These are phyloP conservation scores for Phaseolus lunatus DNA, from an alignment of 306 rosid genomes.

Conservation along the genomic window DNA sequence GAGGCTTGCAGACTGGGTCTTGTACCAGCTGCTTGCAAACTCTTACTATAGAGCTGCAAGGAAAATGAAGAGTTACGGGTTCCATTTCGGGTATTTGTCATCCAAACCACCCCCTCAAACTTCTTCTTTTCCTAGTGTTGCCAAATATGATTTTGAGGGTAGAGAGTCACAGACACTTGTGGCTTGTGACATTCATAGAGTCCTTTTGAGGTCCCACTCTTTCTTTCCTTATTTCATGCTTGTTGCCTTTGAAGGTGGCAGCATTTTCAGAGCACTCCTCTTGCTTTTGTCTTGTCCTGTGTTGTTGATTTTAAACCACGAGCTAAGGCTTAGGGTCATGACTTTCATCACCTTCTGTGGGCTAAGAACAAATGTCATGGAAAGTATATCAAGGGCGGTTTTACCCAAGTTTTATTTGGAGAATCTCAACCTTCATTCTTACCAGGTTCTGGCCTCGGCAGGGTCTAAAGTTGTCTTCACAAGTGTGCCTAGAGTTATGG, in stretches of 20 bases:
- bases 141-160: constrained; percentile 58
- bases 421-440: constrained; percentile 68
- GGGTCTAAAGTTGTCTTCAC: constrained; percentile 67
- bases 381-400: constrained; percentile 65
- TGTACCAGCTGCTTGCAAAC: constrained; percentile 71
- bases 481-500: constrained; percentile 84
- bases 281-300: constrained; percentile 75
- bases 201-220: constrained; percentile 62
- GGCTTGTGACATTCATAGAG: constrained; percentile 64
- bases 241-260: constrained; percentile 88
- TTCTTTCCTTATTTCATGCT: constrained; percentile 93
- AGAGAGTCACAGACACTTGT: constrained; percentile 59
- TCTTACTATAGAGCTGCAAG: constrained; percentile 73
- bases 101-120: constrained; percentile 46
- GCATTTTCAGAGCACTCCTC: constrained; percentile 71
- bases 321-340: constrained; percentile 63
- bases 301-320: constrained; percentile 61
- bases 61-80: constrained; percentile 65
- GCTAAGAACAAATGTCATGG: constrained; percentile 60
- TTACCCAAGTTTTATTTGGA: constrained; percentile 86
- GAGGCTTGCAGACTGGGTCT: constrained; percentile 63
- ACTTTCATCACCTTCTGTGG: constrained; percentile 78
- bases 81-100: constrained; percentile 49
- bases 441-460: constrained; percentile 62
- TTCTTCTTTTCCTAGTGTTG: constrained; percentile 55